Evolutionary conservation across 2,329 filamentous ascomycete genomes (phyloP), one percentile per base, ranked within the genome.

Genomic region (Fusarium multiceps): DNA sequence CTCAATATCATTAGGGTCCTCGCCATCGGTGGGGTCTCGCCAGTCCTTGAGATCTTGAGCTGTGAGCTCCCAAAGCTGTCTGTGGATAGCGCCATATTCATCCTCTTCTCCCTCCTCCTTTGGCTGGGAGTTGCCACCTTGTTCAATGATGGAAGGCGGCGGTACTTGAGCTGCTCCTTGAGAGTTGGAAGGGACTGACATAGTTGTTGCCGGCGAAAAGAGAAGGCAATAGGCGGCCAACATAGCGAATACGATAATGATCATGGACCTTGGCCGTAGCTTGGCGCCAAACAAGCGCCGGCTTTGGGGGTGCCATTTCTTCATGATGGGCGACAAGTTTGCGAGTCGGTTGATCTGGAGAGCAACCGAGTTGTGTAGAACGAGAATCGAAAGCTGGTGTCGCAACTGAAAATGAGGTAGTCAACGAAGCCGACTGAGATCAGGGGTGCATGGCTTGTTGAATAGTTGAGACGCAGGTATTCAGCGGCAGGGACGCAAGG

Each of bases 141-240:
- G 58, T 14, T 42, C 62, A 30, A 45, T 23, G 21, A 43, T n/a
- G 13, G 50, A n/a, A 12, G 45, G 41, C n/a, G 55, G 60, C 21
- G 46, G 49, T 27, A 28, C 37, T 54, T 53, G 48, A 21, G 27
- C 61, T 20, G 54, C 34, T 28, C 28, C 60, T 25, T 68, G 46
- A n/a, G 58, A 37, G 63, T 47, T 55, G 56, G 62, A 61, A 16
- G 72, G 79, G 12, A 82, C 80, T 23, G 75, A 80, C 41, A 81
- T 74, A 23, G 70, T 74, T 12, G 77, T 72, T 16, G 73, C 65
- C 16, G 80, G 77, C 21, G 76, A 77, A 63, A 84, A 79, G 21
- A 84, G 66, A 45, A 85, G 67, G 71, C 81, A 83, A 70, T 84
- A 86, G 34, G 83, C 77, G n/a, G 80, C 78, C 21, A 81, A 68